A percentile compares a stretch with the other conserved stretches of the same genome.
Conservation (phyloP, 805 yeast species). For the Isabelozyma gotoi region DNA sequence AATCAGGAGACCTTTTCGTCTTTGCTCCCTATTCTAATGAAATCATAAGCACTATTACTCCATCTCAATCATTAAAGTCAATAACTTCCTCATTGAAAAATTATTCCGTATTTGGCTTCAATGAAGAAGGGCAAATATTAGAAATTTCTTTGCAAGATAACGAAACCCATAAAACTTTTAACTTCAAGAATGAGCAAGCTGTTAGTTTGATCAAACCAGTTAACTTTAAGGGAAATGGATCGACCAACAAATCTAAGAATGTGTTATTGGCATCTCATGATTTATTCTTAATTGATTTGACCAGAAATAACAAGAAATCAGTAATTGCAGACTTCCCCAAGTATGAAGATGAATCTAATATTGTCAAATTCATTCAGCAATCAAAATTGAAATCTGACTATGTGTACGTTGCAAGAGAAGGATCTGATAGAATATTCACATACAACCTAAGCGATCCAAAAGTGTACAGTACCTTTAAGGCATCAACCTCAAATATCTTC, state of each 20-base stretch:
- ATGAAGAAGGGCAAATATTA: slow-evolving; percentile 12
- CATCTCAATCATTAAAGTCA: slow-evolving; percentile 17
- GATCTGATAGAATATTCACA: slow-evolving; percentile 30
- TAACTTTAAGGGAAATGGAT: slow-evolving; percentile 8
- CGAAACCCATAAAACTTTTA: slow-evolving; percentile 15
- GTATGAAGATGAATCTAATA: slow-evolving; percentile 29
- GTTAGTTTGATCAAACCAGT: slow-evolving; percentile 18
- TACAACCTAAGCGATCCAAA: slow-evolving; percentile 26
- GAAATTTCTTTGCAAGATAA: slow-evolving; percentile 27
- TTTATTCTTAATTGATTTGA: slow-evolving; percentile 27
- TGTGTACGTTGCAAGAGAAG: slow-evolving; percentile 29
- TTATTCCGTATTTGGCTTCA: slow-evolving; percentile 23
- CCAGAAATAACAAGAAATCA: slow-evolving; percentile 18
- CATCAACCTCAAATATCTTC: slow-evolving; percentile 25
- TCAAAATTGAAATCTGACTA: slow-evolving; percentile 28
- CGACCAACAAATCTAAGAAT: slow-evolving; percentile 10
- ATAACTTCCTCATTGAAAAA: slow-evolving; percentile 12
- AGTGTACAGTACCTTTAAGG: slow-evolving; percentile 29
- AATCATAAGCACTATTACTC: slow-evolving; percentile 34
- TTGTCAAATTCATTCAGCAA: slow-evolving; percentile 33
- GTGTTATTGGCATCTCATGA: slow-evolving; percentile 25
- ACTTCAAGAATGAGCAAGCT: slow-evolving; percentile 19
- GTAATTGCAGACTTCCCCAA: slow-evolving; percentile 30
- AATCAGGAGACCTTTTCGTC: slow-evolving; percentile 39
- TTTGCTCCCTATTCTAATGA: slow-evolving; percentile 45